Base-by-base conservation (phyloP, 139 green algal genomes). In the Marvania coccoides region DNA sequence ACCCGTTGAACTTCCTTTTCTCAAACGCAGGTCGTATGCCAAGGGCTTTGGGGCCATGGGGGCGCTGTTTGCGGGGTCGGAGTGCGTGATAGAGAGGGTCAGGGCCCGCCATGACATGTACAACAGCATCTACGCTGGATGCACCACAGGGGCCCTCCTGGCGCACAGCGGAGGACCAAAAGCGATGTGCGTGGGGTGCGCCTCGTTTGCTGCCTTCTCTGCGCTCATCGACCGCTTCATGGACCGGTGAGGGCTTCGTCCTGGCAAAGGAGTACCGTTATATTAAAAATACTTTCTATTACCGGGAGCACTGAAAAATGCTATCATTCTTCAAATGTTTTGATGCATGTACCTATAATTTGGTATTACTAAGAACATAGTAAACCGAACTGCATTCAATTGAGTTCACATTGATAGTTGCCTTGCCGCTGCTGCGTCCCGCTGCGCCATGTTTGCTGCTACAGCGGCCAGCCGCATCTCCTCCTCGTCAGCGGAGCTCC, bases 31-130 rank as follows among this genome's bases (percentile, higher is more conserved):
- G 45, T 90, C 85, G 0, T 95, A 95, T 64, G 90, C 88, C 58
- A 97, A 96, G 67, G 89, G 82, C 3, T 98, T 98, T 77, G 90
- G 81, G 1, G 61, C 78, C 8, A 89, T 98, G 72, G 93, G 93
- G 0, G 81, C 85, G 1, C 67, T 98, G 6, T 98, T 91, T 75
- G 85, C 88, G 4, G 90, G 88, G 28, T 90, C 81, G 40, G 93
- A 98, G 79, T 97, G 91, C 67, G 69, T 97, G 6, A 90, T 98
- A 4, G 93, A 98, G 65, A 95, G 92, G 75, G 78, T 73, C 23
- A 81, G 90, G 1, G 93, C 87, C 15, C 94, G 88, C 73, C 92
- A 97, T 63, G 93, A 98, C 73, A 83, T 81, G 7, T 84, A 76
- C 35, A 98, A 98, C 75, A 83, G 75, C 3, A 74, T 88, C 40